Percentiles rank a stretch among this genome's conserved stretches.
Conservation (phyloP, 176 grass and related monocot genomes). For the Guadua angustifolia region DNA sequence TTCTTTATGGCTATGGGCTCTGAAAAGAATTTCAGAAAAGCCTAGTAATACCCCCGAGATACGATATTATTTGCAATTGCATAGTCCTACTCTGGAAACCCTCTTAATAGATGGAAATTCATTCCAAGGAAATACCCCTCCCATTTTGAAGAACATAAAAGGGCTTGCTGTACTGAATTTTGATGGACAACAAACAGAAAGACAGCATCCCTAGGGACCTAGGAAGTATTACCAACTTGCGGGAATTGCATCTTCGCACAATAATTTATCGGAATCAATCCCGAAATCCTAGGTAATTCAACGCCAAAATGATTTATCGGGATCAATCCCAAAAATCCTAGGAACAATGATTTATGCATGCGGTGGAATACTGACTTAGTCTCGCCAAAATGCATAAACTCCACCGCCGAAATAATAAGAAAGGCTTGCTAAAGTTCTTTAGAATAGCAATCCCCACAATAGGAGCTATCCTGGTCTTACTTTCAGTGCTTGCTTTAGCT, state of each 20-base stretch:
- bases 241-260: conserved; percentile 34
- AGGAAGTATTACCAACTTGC: not conserved
- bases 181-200: conserved; percentile 21
- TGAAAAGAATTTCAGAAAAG: too few relatives aligned
- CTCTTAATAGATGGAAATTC: too few relatives aligned
- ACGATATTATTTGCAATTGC: conserved; percentile 25
- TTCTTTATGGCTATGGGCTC: too few relatives aligned
- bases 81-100: conserved; percentile 21
- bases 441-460: not conserved
- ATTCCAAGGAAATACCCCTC: conserved; percentile 18
- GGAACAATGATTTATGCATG: too few relatives aligned
- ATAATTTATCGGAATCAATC: conserved; percentile 41
- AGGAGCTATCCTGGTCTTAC: too few relatives aligned
- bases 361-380: conserved; percentile 32
- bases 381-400: not conserved
- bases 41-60: too few relatives aligned
- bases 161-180: conserved; percentile 40
- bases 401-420: not conserved
- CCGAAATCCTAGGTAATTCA: conserved; percentile 24
- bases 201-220: conserved; percentile 9
- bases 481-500: too few relatives aligned
- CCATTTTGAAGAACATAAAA: conserved; percentile 19
- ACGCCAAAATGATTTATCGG: too few relatives aligned
- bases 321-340: too few relatives aligned
- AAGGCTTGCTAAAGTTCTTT: not conserved